phyloP scores from a whole-genome alignment of 768 basidiomycete species.

The Daedaleopsis nitida region DNA sequence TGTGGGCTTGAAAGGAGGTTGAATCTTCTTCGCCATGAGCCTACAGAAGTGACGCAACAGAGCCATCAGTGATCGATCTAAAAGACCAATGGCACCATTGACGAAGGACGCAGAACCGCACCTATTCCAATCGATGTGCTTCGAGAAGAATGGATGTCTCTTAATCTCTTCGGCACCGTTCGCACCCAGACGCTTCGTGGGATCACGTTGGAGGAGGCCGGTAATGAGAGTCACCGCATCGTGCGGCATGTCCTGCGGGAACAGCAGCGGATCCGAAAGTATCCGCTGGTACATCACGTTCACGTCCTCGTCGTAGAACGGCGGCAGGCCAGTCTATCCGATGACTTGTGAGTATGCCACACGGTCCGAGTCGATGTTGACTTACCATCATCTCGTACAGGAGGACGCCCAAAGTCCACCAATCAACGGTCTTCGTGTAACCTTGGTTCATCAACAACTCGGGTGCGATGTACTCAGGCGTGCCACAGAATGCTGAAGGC shows the following conservation, averaged over 20 bases:
- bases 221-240: conserved; percentile 91
- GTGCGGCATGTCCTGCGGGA: conserved; percentile 83
- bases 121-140: conserved; percentile 91
- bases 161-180: conserved; percentile 97
- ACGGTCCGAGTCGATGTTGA: background rate
- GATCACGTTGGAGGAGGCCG: conserved; percentile 87
- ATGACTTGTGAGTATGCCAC: background rate
- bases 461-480: conserved; percentile 97
- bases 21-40: conserved; percentile 90
- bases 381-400: conserved; percentile 95
- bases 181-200: conserved; percentile 81
- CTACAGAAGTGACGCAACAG: conserved; percentile 34
- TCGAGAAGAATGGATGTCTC: conserved; percentile 91
- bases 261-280: conserved; percentile 88
- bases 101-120: conserved; percentile 33
- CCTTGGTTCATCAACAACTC: conserved; percentile 96
- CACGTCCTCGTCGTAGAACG: conserved; percentile 99
- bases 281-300: conserved; percentile 98
- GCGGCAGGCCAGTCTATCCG: conserved; percentile 86
- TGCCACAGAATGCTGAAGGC: conserved; percentile 87
- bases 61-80: background rate
- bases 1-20: conserved; percentile 96
- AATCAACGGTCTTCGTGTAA: conserved; percentile 98
- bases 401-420: conserved; percentile 98
- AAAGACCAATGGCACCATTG: background rate